These are phyloP conservation scores for Termitomyces sp. DNA, from an alignment of 768 basidiomycete genomes.

Conservation along the genomic window DNA sequence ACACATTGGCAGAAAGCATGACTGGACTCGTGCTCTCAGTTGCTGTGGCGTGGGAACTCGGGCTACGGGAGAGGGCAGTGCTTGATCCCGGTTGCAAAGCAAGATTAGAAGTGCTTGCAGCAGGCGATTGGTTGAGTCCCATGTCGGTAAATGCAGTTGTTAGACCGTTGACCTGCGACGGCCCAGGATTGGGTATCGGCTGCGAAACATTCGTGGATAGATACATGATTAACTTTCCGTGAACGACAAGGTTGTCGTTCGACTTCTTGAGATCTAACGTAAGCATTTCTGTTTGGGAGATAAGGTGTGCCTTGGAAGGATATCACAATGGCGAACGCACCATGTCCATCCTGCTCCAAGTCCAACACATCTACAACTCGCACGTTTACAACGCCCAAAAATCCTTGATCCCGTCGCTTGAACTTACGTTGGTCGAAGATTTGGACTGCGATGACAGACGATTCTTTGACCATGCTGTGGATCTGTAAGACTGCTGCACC, in stretches of 20 bases:
- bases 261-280: constrained; percentile 97
- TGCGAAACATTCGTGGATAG: constrained; percentile 86
- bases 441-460: constrained; percentile 96
- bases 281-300: constrained; percentile 71
- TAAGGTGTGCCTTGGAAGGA: neutral
- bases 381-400: constrained; percentile 95
- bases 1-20: constrained; percentile 28
- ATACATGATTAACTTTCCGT: constrained; percentile 96
- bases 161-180: constrained; percentile 59
- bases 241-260: constrained; percentile 97
- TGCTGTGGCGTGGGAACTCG: constrained; percentile 61
- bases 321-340: constrained; percentile 38
- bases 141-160: constrained; percentile 56
- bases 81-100: constrained; percentile 34
- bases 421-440: constrained; percentile 99
- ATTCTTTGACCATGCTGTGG: constrained; percentile 87
- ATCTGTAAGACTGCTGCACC: constrained; percentile 2
- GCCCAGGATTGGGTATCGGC: constrained; percentile 81
- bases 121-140: constrained; percentile 52
- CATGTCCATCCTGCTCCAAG: constrained; percentile 88
- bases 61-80: constrained; percentile 47
- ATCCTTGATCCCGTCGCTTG: constrained; percentile 97
- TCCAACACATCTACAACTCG: constrained; percentile 88
- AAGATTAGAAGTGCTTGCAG: constrained; percentile 52
- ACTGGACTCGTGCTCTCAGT: constrained; percentile 40